Base-by-base conservation (phyloP, 2,329 filamentous ascomycete species). In the Penicillium fuscoglaucum region DNA sequence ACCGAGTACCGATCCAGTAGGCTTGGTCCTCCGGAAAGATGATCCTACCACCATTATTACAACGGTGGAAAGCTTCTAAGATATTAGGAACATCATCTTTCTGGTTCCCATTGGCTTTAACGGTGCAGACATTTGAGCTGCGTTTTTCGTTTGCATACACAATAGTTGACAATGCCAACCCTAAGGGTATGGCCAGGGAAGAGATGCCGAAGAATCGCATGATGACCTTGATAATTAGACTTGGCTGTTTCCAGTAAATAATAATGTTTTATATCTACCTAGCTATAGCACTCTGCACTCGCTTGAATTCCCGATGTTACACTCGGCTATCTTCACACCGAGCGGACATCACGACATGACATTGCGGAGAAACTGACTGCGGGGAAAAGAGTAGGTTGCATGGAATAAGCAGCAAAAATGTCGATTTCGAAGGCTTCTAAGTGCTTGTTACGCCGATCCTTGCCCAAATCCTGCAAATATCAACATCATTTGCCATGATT, bases 1-100 rank as follows among this genome's bases (percentile, higher is more conserved):
- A 67, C 43, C 76, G 77, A 10, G 76, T 76, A 6, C 71, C 79
- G 61, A 85, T 84, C 70, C 76, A 80, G 66, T 84, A 85, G 26
- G 74, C 76, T 57, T 83, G 68, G 15, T 74, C 74, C 58, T 79
- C 75, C 0, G 81, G 82, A 59, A 85, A 85, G 4, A 83, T 67
- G 9, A 85, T 75, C 4, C 68, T 79, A 12, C 79, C 72, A 29
- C 77, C 75, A 49, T 75, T 67, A 4, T 72, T 72, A 53, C 78
- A 81, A 21, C 69, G 59, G 5, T 64, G 31, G 61, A 80, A 80
- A 2, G 79, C 78, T 31, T 73, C 57, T 1, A 78, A 61, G 33
- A 80, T 77, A 33, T 70, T 75, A 8, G 76, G 74, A 1, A 78
- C 74, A 51, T 80, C 78, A 57, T 77, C 71, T 59, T 63, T 69